A percentile compares a stretch with the other conserved stretches of the same genome.
Conservation (phyloP, 345 rosid genomes). For the Excoecaria cochinchinensis region DNA sequence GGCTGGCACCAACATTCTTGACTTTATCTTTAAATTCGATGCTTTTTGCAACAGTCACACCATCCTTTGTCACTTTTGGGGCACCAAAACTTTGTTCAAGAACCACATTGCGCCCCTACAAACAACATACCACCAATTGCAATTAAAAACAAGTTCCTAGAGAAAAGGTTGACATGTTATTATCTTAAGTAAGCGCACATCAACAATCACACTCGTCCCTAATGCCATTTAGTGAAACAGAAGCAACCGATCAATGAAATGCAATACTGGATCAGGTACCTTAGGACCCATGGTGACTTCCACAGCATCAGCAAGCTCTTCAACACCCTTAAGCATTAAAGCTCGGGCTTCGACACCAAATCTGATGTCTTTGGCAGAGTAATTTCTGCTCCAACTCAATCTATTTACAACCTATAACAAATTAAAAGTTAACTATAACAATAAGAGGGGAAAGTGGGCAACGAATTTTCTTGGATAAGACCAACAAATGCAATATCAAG, state of each 20-base stretch:
- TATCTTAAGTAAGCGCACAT: not conserved
- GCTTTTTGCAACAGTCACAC: constrained; percentile 97
- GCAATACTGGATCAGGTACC: constrained; percentile 34
- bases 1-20: constrained; percentile 95
- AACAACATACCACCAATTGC: not conserved
- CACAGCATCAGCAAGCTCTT: constrained; percentile 94
- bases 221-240: not conserved
- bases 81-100: constrained; percentile 95
- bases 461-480: not conserved
- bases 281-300: constrained; percentile 98
- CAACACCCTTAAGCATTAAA: constrained; percentile 88
- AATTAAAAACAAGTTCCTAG: not conserved
- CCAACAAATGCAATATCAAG: not conserved
- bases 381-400: constrained; percentile 67
- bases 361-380: constrained; percentile 87
- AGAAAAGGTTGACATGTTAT: not conserved
- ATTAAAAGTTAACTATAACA: not conserved
- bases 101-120: constrained; percentile 90
- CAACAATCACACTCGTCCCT: not conserved
- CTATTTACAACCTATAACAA: constrained; percentile 62
- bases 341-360: constrained; percentile 92
- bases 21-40: constrained; percentile 86
- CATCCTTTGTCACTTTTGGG: constrained; percentile 98
- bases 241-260: not conserved
- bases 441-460: too few relatives aligned